Evolutionary conservation across 2,329 filamentous ascomycete species (phyloP).

Genomic region (Fusarium proliferatum): DNA sequence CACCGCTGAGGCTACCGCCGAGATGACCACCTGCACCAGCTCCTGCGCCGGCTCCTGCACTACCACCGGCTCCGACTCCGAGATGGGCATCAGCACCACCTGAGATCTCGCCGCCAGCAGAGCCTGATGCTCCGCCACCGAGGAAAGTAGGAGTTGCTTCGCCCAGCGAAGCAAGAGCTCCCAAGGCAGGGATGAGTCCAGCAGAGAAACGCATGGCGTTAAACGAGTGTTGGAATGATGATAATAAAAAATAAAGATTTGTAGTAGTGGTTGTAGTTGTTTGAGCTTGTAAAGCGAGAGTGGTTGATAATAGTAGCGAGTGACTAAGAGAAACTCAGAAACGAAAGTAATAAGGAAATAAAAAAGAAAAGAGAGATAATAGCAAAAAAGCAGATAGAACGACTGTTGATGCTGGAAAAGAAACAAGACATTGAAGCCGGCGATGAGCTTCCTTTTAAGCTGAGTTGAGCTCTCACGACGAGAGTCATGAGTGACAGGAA

Average conservation of each 20-base stretch:
- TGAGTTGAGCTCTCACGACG: background rate
- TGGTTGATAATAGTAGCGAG: conserved; percentile 8
- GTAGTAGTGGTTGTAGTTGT: background rate
- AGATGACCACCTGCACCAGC: background rate
- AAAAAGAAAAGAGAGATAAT: conserved; percentile 5
- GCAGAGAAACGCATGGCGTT: conserved; percentile 36
- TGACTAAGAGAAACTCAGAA: background rate
- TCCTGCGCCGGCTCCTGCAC: background rate
- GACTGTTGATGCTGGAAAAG: conserved; percentile 19
- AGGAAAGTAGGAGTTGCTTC: conserved; percentile 35
- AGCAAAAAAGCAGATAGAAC: conserved; percentile 25
- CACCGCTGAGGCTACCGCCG: background rate
- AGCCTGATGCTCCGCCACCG: conserved; percentile 10
- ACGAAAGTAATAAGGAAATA: conserved; percentile 19
- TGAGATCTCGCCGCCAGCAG: background rate
- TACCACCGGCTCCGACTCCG: conserved; percentile 7
- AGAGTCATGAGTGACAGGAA: background rate
- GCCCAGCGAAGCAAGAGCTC: conserved; percentile 35
- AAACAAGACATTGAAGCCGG: conserved; percentile 5
- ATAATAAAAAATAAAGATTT: background rate
- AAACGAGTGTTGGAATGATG: conserved; percentile 9
- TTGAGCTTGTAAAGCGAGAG: conserved; percentile 8
- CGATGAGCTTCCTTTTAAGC: conserved; percentile 23
- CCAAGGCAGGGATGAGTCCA: conserved; percentile 26
- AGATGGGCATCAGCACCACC: conserved; percentile 8